Conservation (phyloP, 371 early-diverging fungal genomes). For the Mucor plumbeus region DNA sequence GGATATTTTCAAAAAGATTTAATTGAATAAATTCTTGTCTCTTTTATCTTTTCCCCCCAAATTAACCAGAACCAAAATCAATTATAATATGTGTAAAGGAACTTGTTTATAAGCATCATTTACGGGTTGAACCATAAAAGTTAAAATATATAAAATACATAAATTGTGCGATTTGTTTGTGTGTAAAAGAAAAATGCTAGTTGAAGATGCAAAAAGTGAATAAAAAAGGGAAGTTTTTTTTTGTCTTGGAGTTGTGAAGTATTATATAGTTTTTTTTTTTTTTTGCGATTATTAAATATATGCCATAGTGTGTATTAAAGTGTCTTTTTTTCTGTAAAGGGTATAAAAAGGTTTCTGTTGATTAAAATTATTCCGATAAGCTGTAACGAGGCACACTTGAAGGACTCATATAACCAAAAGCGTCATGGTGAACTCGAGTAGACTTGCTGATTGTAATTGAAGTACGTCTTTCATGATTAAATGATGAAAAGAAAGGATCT, state of each 20-base stretch:
- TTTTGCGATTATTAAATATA: conserved; percentile 3
- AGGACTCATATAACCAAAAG: conserved; percentile 11
- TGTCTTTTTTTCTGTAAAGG: background rate
- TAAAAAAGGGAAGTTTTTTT: background rate
- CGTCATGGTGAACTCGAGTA: background rate
- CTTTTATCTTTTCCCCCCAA: conserved; percentile 1
- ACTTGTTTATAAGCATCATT: conserved; percentile 2
- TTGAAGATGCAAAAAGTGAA: conserved; percentile 7
- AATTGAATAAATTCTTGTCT: background rate
- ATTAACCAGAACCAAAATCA: conserved; percentile 7
- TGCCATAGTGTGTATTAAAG: background rate
- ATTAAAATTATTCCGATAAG: conserved; percentile 7
- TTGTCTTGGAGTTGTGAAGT: background rate
- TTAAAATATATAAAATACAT: background rate
- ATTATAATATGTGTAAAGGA: background rate
- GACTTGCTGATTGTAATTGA: conserved; percentile 27
- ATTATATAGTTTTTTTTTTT: conserved; percentile 10
- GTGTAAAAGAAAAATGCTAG: conserved; percentile 1
- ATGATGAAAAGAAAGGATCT: conserved; percentile 36
- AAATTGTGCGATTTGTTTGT: background rate
- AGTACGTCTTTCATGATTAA: conserved; percentile 28
- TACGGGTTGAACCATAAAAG: conserved; percentile 6
- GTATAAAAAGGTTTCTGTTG: background rate
- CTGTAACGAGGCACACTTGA: conserved; percentile 23
- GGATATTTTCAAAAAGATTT: background rate